Conservation (phyloP, 2,329 filamentous ascomycete species). For the Aureobasidium subglaciale region DNA sequence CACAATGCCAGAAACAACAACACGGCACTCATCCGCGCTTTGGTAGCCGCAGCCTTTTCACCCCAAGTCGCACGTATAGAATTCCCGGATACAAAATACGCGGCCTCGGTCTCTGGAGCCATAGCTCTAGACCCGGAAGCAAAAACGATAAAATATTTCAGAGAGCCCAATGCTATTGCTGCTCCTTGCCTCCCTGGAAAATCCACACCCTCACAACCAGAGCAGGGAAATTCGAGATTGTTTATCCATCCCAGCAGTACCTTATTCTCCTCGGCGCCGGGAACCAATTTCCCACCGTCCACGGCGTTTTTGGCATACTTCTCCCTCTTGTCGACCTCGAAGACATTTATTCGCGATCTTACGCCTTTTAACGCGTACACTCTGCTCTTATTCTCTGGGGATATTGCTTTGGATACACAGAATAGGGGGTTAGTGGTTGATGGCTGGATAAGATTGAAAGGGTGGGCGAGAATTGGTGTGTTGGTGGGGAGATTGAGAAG, state of each 20-base stretch:
- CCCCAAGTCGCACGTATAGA: conserved; percentile 89
- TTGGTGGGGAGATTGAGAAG: conserved; percentile 73
- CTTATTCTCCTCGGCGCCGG: conserved; percentile 66
- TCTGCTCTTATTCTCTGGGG: conserved; percentile 78
- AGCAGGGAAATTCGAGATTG: conserved; percentile 47
- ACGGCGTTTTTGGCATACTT: conserved; percentile 84
- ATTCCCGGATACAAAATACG: conserved; percentile 94
- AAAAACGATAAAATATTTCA: conserved; percentile 85
- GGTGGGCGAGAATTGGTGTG: conserved; percentile 93
- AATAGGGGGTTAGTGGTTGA: conserved; percentile 85
- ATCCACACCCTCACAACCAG: conserved; percentile 26
- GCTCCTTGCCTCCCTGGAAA: conserved; percentile 25
- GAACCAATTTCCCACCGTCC: conserved; percentile 57
- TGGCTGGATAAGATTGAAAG: conserved; percentile 77
- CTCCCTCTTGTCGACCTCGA: conserved; percentile 82
- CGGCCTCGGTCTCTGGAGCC: conserved; percentile 75
- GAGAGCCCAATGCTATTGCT: conserved; percentile 35
- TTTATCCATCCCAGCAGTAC: conserved; percentile 90
- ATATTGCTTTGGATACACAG: conserved; percentile 77
- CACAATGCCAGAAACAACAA: conserved; percentile 46
- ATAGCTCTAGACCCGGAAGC: conserved; percentile 92
- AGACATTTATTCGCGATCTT: conserved; percentile 84
- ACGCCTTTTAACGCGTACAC: conserved; percentile 91
- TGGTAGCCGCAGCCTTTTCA: conserved; percentile 46
- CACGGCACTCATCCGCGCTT: conserved; percentile 39